A percentile compares a stretch with the other conserved stretches of the same genome.
These are phyloP conservation scores for Eutrema japonicum DNA, from an alignment of 345 rosid genomes.

Conservation along the genomic window DNA sequence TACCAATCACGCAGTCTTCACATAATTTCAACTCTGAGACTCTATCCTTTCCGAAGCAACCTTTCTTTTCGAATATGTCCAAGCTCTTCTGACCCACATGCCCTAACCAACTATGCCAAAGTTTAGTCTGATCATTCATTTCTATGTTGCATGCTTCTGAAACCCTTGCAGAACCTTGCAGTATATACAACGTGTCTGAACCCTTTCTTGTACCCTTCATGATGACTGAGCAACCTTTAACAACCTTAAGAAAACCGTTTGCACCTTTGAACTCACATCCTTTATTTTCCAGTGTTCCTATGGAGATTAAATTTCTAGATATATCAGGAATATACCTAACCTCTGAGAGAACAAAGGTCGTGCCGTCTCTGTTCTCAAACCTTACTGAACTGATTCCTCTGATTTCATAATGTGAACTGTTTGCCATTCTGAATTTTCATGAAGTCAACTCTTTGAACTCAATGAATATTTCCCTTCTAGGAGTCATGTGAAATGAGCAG, in stretches of 20 bases:
- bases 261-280: too few relatives aligned
- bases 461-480: not conserved
- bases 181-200: accelerated
- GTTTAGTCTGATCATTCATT: not conserved
- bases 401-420: not conserved
- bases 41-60: not conserved
- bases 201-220: too few relatives aligned
- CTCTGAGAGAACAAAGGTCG: too few relatives aligned
- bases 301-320: too few relatives aligned
- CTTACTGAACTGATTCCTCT: too few relatives aligned
- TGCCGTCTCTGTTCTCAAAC: too few relatives aligned
- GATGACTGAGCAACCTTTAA: too few relatives aligned
- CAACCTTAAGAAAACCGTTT: too few relatives aligned
- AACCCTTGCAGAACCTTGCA: too few relatives aligned
- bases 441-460: not conserved
- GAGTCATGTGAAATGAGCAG: not conserved
- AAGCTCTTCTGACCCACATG: not conserved
- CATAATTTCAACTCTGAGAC: not conserved
- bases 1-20: not conserved
- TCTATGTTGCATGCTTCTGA: too few relatives aligned
- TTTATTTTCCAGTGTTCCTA: too few relatives aligned
- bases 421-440: not conserved
- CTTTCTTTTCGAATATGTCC: not conserved
- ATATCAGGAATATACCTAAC: too few relatives aligned
- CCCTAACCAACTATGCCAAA: not conserved